Base-by-base conservation (phyloP, 306 rosid genomes). In the Trifolium subterraneum region DNA sequence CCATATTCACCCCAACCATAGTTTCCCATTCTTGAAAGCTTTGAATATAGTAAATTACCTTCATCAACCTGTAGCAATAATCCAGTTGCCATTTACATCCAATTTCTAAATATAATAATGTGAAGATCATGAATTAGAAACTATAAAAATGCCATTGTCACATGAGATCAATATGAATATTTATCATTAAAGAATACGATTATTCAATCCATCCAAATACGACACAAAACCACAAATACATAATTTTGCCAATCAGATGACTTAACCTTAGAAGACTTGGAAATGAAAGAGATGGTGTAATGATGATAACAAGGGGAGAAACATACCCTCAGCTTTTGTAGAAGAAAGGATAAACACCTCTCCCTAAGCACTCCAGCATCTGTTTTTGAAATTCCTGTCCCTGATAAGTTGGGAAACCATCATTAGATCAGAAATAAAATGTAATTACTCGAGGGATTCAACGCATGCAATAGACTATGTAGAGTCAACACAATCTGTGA, bases 1-100 rank as follows among this genome's bases (percentile, higher is more conserved):
- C 82, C 83, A 71, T 75, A 73, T 75, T 84, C 89, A 23, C 89
- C 91, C 97, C 98, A 93, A 63, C 96, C 84, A 73, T 88, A 89
- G 80, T 78, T 81, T 70, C 82, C 87, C 83, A 89, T 78, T 78
- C 75, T 82, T 79, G 84, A 81, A 81, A 88, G 91, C 66, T 84
- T 82, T 38, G 83, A 71, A 80, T 72, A 62, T 67, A 48, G 80
- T 38, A 67, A 56, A 77, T 65, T 50, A 45, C 80, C 72, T 76
- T 65, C 51, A 47, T 75, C 82, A 55, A 77, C 88, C 98, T 93
- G 86, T 18, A 41, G 72, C 61, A 68, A 77, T 54, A 79, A 70
- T 14, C 22, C 58, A 75, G 18, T 48, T 61, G 56, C 16, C 64
- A 50, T 58, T 74, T 10, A 70, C 36, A 70, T 35, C 59, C 31